Percentiles rank a stretch among this genome's conserved stretches.
These are phyloP conservation scores for Magnusiomyces suaveolens DNA, from an alignment of 1,139 yeast species.

Conservation along the genomic window DNA sequence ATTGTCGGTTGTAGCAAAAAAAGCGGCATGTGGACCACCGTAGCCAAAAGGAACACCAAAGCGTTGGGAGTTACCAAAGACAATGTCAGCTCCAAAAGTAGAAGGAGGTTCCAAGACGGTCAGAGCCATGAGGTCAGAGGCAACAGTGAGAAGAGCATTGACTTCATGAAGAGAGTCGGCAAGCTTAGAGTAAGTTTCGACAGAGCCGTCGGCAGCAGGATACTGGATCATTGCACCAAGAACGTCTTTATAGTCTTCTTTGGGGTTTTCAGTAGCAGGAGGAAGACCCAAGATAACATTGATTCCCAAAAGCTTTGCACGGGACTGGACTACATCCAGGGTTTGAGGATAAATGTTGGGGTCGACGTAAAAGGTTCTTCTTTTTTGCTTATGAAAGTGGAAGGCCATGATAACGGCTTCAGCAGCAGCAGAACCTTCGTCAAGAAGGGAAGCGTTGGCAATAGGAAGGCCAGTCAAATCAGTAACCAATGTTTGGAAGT, in stretches of 20 bases:
- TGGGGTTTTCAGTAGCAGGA: slow-evolving; percentile 34
- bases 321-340: slow-evolving; percentile 60
- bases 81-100: slow-evolving; percentile 84
- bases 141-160: slow-evolving; percentile 73
- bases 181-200: slow-evolving; percentile 45
- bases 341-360: slow-evolving; percentile 78
- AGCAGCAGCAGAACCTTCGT: slow-evolving; percentile 97
- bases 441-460: slow-evolving; percentile 88
- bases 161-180: slow-evolving; percentile 57
- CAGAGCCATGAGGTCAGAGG: slow-evolving; percentile 82
- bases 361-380: slow-evolving; percentile 62
- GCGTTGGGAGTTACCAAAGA: slow-evolving; percentile 85
- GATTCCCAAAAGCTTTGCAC: slow-evolving; percentile 69
- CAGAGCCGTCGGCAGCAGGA: slow-evolving; percentile 79
- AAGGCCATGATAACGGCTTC: slow-evolving; percentile 89
- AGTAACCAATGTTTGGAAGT: slow-evolving; percentile 80
- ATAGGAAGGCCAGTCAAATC: slow-evolving; percentile 88
- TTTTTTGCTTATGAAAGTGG: slow-evolving; percentile 60
- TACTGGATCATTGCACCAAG: slow-evolving; percentile 87
- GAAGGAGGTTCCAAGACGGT: slow-evolving; percentile 79
- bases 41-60: slow-evolving; percentile 96
- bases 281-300: slow-evolving; percentile 55
- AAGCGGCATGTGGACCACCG: slow-evolving; percentile 99
- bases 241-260: slow-evolving; percentile 38
- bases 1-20: slow-evolving; percentile 72